Evolutionary conservation across 2,329 filamentous ascomycete species (phyloP).

Genomic region (Hansfordia pulvinata): DNA sequence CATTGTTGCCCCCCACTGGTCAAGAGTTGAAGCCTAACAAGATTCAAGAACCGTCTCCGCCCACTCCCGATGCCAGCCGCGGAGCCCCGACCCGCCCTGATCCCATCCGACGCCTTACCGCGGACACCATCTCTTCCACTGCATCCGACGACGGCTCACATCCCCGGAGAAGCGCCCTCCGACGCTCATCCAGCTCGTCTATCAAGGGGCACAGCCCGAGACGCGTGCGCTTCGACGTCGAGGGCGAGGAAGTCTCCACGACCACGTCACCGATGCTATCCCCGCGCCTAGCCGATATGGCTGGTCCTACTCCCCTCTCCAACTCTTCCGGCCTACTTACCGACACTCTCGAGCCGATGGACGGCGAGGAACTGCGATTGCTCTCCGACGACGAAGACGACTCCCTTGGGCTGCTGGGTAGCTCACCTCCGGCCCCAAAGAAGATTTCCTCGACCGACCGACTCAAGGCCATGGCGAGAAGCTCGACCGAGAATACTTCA

Average conservation of each 20-base stretch:
- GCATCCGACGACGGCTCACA: conserved; percentile 35
- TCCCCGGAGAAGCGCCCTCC: conserved; percentile 42
- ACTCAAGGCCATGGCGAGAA: conserved; percentile 35
- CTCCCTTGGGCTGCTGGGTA: conserved; percentile 14
- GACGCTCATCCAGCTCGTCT: conserved; percentile 38
- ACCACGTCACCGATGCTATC: conserved; percentile 37
- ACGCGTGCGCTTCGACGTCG: conserved; percentile 48
- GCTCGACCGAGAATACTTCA: conserved; percentile 34
- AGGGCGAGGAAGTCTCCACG: conserved; percentile 45
- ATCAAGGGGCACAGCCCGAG: conserved; percentile 39
- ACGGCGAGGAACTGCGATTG: conserved; percentile 10
- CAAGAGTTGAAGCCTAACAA: conserved; percentile 15
- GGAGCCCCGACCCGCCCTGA: conserved; percentile 15
- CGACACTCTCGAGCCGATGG: too few relatives aligned
- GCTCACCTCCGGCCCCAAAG: conserved; percentile 26
- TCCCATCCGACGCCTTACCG: conserved; percentile 25
- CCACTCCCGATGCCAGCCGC: too few relatives aligned
- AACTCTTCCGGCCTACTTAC: conserved; percentile 9
- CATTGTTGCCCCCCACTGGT: conserved; percentile 4
- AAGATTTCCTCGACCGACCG: conserved; percentile 43
- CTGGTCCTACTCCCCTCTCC: conserved; percentile 18
- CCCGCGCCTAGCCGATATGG: conserved; percentile 13
- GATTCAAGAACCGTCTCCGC: conserved; percentile 8
- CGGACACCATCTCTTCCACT: conserved; percentile 34
- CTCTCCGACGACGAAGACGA: conserved; percentile 24